Percentiles rank a stretch among this genome's conserved stretches.
These are phyloP conservation scores for Ramaria rubella DNA, from an alignment of 768 basidiomycete species.

Conservation along the genomic window DNA sequence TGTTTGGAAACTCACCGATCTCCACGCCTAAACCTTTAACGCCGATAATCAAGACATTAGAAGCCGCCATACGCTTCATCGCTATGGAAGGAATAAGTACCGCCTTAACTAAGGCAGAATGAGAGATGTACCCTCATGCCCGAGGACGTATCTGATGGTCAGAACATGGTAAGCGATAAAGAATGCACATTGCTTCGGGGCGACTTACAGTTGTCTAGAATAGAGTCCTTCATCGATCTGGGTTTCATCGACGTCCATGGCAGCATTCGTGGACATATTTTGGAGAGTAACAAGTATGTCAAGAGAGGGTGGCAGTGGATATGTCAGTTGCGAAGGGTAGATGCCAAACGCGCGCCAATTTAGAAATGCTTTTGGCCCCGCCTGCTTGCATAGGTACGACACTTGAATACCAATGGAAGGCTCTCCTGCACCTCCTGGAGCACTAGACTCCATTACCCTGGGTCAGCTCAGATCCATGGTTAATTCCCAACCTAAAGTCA, in stretches of 20 bases:
- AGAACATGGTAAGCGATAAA: constrained; percentile 14
- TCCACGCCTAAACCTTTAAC: constrained; percentile 90
- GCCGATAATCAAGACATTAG: constrained; percentile 91
- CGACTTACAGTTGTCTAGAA: constrained; percentile 82
- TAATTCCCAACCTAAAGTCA: constrained; percentile 62
- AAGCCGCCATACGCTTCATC: constrained; percentile 98
- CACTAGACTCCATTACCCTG: constrained; percentile 27
- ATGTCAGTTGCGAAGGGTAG: background rate
- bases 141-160: constrained; percentile 75
- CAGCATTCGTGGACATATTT: constrained; percentile 29
- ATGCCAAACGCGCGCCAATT: background rate
- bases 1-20: constrained; percentile 55
- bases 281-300: background rate
- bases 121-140: constrained; percentile 74
- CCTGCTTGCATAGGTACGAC: background rate
- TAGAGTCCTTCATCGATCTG: constrained; percentile 91
- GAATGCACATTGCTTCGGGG: background rate
- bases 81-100: constrained; percentile 44
- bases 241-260: constrained; percentile 83
- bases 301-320: background rate
- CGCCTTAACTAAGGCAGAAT: too few relatives aligned
- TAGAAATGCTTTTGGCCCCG: background rate
- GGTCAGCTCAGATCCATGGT: constrained; percentile 77
- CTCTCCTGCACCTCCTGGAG: background rate
- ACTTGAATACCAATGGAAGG: background rate